These are phyloP conservation scores for Chlamydomonas sphaeroides DNA, from an alignment of 139 green algal species.

Conservation along the genomic window DNA sequence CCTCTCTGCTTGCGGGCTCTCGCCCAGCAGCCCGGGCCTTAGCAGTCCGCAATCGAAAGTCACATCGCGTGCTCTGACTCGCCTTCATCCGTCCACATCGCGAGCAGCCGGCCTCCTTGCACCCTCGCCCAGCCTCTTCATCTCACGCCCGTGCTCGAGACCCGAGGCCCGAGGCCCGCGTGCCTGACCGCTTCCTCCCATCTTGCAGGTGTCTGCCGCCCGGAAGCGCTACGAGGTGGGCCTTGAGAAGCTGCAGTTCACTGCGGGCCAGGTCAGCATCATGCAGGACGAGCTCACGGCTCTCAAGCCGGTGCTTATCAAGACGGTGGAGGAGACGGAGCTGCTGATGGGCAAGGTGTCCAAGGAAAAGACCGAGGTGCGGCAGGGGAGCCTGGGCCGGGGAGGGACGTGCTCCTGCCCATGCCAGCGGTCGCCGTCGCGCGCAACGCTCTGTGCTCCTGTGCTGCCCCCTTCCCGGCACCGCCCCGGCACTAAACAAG, in stretches of 20 bases:
- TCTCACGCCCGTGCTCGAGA: not conserved
- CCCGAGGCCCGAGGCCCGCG: not conserved
- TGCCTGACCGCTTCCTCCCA: not conserved
- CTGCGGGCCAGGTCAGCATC: conserved; percentile 59
- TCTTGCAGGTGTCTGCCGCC: conserved; percentile 55
- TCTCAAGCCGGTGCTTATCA: conserved; percentile 77
- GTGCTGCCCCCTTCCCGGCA: too few relatives aligned
- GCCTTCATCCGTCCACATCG: too few relatives aligned
- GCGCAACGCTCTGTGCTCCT: too few relatives aligned
- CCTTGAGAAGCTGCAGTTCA: conserved; percentile 80
- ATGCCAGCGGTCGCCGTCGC: too few relatives aligned
- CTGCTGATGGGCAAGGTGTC: conserved; percentile 68
- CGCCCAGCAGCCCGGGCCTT: too few relatives aligned
- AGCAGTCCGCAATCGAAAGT: too few relatives aligned
- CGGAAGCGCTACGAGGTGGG: conserved; percentile 77
- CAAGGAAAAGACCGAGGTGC: conserved; percentile 72
- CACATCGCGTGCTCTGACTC: too few relatives aligned
- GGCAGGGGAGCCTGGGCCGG: not conserved
- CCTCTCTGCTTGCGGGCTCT: too few relatives aligned
- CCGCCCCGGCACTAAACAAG: too few relatives aligned
- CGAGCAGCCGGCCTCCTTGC: not conserved
- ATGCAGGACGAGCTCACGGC: conserved; percentile 75
- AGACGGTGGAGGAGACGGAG: conserved; percentile 78
- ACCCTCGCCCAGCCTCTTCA: not conserved
- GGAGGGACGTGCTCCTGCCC: too few relatives aligned